These are phyloP conservation scores for Tylopilus sp. DNA, from an alignment of 768 basidiomycete genomes.

Conservation along the genomic window DNA sequence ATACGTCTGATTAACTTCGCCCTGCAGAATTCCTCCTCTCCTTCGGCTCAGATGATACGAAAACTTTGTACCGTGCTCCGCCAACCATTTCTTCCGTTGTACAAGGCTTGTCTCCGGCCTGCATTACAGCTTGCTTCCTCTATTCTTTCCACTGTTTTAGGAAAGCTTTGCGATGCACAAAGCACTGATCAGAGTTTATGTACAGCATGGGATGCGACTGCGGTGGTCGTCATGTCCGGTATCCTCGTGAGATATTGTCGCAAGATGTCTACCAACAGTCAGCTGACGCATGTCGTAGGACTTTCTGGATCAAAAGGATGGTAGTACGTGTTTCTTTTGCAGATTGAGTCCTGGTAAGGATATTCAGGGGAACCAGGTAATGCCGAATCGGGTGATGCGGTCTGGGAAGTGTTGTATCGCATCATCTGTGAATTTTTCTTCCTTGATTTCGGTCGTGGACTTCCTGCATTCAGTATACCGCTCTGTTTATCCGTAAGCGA, in stretches of 20 bases:
- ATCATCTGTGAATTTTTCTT: slow-evolving; percentile 40
- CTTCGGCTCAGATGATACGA: slow-evolving; percentile 35
- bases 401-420: slow-evolving; percentile 29
- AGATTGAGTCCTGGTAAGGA: neutral
- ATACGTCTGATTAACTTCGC: neutral
- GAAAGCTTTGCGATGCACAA: slow-evolving; percentile 34
- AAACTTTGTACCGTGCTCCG: slow-evolving; percentile 42
- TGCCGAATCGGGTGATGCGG: slow-evolving; percentile 18
- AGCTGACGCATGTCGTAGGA: slow-evolving; percentile 21
- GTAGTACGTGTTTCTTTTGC: slow-evolving; percentile 12
- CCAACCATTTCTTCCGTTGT: slow-evolving; percentile 42
- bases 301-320: slow-evolving; percentile 20
- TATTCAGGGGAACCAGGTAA: slow-evolving; percentile 12
- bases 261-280: neutral
- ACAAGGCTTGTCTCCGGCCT: slow-evolving; percentile 35
- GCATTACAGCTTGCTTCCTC: slow-evolving; percentile 41
- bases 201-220: slow-evolving; percentile 44
- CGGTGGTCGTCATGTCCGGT: slow-evolving; percentile 50
- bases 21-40: slow-evolving; percentile 37
- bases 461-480: slow-evolving; percentile 19
- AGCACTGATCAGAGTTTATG: slow-evolving; percentile 19
- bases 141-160: slow-evolving; percentile 40
- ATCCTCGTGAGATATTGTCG: slow-evolving; percentile 37
- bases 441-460: slow-evolving; percentile 14
- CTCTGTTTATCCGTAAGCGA: slow-evolving; percentile 25